Base-by-base conservation (phyloP, 2,329 filamentous ascomycete genomes). In the Aureobasidium sp. region DNA sequence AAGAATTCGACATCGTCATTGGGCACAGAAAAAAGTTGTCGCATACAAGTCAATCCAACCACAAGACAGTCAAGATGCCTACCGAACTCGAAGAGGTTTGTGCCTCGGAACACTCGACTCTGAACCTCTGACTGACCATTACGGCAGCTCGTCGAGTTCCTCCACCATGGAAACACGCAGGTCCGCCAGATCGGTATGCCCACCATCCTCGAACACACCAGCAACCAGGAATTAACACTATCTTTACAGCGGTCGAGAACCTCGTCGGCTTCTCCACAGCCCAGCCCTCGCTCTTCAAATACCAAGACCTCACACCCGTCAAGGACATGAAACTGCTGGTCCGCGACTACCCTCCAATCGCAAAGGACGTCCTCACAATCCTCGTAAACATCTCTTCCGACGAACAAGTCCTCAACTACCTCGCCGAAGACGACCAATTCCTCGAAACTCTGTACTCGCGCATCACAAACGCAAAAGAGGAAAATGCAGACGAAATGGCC, bases 321-420 rank as follows among this genome's bases (percentile, higher is more conserved):
- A 90, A 87, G 70, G 89, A 97, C 70, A 79, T 99, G 64, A 97
- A 96, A 74, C 82, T 97, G 3, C 78, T 97, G 29, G 83, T 94
- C 41, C 86, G 86, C 71, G 94, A 97, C 73, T 89, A 96, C 71
- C 65, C 95, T 86, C 85, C 88, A 73, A 96, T 97, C 64, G 89
- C 93, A n/a, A 90, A 94, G 73, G 89, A 96, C 84, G 92, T 89
- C 41, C 78, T 97, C 67, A 95, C 87, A 15, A 93, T 97, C 68
- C 86, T 99, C 65, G 84, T 97, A 69, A 97, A 96, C 73, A 79
- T 94, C 17, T 88, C 89, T 1, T 85, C 85, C 17, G 92, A 97
- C 68, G 77, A 79, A 14, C 89, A 92, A 59, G 80, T 97, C 3
- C 78, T 96, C 44, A 82, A 89, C 66, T 79, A 78, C 58, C 78